Evolutionary conservation across 495 filamentous ascomycete species (phyloP), one percentile per base, ranked within the genome.

Genomic region (Aspergillus conjunctus): DNA sequence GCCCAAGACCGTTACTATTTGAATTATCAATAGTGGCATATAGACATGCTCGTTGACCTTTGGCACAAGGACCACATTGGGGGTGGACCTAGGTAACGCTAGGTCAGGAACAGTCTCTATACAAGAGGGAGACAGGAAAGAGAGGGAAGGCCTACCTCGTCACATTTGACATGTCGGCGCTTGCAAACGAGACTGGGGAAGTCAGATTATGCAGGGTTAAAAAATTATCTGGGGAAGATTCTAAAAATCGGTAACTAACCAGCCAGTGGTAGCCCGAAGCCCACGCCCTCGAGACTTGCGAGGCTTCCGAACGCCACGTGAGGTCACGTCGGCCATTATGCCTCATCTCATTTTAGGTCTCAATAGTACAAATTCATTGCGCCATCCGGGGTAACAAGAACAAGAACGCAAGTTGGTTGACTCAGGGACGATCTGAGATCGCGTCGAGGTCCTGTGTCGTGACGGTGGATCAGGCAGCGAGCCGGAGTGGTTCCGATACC

Each of bases 231-330:
- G 31, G 37, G 33, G 26, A 56, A 44, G 56, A 21, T 46, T 59
- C 31, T 30, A 32, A 20, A 50, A 31, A 51, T 44, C 9, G 46
- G 20, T 56, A 20, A 69, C 68, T 30, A 21, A 73, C 70, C 70
- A 73, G 31, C 70, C 70, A 10, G 70, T 71, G 31, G 66, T 73
- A 39, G 70, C 65, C 32, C 70, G 68, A 20, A 73, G 56, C 22
- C 70, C 70, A n/a, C 71, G 66, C 8, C 71, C 65, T 1, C 71
- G 68, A 43, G 71, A 73, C 56, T 73, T 73, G 20, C 71, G 66
- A 22, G 67, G 70, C 21, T 64, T 65, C 39, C 66, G 68, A 51
- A 67, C 45, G 52, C 62, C 62, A 60, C 56, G 60, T 45, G 60
- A 58, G 51, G 41, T 31, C 50, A 49, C 51, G 45, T 54, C 58